Evolutionary conservation across 257 asterid species (phyloP).

Genomic region (Salvia splendens): DNA sequence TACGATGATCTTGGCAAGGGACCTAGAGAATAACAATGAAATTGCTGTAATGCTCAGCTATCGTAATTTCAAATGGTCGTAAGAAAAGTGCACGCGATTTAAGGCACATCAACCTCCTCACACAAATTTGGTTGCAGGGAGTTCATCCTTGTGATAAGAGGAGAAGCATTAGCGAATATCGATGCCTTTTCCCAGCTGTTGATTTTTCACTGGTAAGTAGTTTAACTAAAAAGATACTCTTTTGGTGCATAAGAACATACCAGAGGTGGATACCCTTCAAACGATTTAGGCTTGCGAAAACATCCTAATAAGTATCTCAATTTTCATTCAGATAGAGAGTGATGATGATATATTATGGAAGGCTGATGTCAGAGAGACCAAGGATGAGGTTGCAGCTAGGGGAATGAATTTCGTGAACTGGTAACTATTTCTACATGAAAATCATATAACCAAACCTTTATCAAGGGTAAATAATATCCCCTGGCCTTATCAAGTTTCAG

Average conservation of each 20-base stretch:
- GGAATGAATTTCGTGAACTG: constrained; percentile 79
- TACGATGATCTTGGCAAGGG: constrained; percentile 8
- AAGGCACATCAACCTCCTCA: constrained; percentile 11
- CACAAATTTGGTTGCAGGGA: constrained; percentile 55
- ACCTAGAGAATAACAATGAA: constrained; percentile 1
- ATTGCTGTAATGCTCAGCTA: background rate
- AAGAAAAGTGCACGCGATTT: background rate
- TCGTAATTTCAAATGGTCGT: background rate
- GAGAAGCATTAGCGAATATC: constrained; percentile 79
- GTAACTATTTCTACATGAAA: constrained; percentile 39
- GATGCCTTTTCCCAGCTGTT: constrained; percentile 76
- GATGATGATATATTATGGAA: constrained; percentile 80
- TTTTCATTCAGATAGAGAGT: constrained; percentile 70
- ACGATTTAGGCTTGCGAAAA: constrained; percentile 18
- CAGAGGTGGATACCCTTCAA: constrained; percentile 11
- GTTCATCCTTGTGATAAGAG: constrained; percentile 96
- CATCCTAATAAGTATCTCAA: constrained; percentile 21
- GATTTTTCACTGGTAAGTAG: constrained; percentile 78
- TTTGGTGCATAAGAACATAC: constrained; percentile 19
- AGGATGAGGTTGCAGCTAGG: constrained; percentile 72
- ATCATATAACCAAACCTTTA: constrained; percentile 21
- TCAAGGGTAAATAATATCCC: background rate
- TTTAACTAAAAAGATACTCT: constrained; percentile 5
- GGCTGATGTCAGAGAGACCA: constrained; percentile 84
- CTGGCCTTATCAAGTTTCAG: background rate